phyloP scores from a whole-genome alignment of 2,329 filamentous ascomycete genomes.

The Fusarium sp. region DNA sequence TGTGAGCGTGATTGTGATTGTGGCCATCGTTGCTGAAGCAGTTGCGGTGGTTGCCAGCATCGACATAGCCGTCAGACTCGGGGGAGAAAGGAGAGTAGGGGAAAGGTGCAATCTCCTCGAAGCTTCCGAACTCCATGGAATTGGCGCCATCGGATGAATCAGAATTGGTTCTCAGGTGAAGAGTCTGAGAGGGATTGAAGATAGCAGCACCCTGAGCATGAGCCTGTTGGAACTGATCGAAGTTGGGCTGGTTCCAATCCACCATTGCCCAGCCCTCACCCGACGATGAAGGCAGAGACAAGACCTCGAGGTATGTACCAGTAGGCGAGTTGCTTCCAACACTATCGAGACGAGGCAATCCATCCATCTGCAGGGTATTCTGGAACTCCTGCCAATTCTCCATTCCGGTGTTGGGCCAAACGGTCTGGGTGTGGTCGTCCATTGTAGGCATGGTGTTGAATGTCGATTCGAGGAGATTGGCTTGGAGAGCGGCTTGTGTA shows the following conservation, averaged over 20 bases:
- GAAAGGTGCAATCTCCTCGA: conserved; percentile 80
- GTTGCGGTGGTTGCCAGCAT: conserved; percentile 70
- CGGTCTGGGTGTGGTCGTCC: conserved; percentile 65
- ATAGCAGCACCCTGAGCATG: conserved; percentile 73
- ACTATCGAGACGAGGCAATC: conserved; percentile 55
- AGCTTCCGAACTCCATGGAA: conserved; percentile 79
- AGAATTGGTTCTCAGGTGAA: conserved; percentile 88
- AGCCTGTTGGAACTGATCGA: conserved; percentile 68
- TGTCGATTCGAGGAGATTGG: conserved; percentile 72
- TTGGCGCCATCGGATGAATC: conserved; percentile 82
- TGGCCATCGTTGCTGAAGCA: conserved; percentile 70
- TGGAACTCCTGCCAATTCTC: conserved; percentile 86
- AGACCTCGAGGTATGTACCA: conserved; percentile 79
- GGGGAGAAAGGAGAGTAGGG: conserved; percentile 86
- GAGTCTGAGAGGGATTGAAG: conserved; percentile 91
- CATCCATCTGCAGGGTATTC: conserved; percentile 67
- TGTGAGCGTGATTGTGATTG: conserved; percentile 56
- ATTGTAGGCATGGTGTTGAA: conserved; percentile 71
- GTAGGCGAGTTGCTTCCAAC: conserved; percentile 61
- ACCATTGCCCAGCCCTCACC: conserved; percentile 91
- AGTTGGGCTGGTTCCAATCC: conserved; percentile 77
- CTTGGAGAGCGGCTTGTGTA: conserved; percentile 73
- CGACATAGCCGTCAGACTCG: conserved; percentile 79
- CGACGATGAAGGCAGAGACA: conserved; percentile 83
- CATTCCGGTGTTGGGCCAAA: conserved; percentile 72